Evolutionary conservation across 306 rosid genomes (phyloP).

Genomic region (Gleditsia sinensis): DNA sequence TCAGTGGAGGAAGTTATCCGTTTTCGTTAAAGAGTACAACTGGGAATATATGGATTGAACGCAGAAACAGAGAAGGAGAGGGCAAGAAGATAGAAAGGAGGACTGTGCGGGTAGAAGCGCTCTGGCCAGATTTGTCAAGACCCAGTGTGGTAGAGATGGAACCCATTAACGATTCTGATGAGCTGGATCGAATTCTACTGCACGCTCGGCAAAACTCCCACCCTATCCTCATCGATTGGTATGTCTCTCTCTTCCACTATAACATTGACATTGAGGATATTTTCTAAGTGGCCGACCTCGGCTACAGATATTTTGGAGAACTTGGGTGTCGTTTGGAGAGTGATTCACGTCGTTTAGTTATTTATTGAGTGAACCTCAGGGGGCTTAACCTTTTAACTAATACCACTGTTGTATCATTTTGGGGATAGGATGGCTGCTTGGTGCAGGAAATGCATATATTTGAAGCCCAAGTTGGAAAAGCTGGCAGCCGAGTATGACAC

Average conservation of each 20-base stretch:
- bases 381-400: not conserved
- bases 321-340: not conserved
- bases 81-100: conserved; percentile 34
- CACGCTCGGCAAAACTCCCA: conserved; percentile 57
- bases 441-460: conserved; percentile 92
- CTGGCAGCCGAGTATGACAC: conserved; percentile 75
- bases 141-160: conserved; percentile 63
- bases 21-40: conserved; percentile 33
- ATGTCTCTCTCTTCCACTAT: conserved; percentile 10
- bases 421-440: conserved; percentile 87
- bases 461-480: conserved; percentile 95
- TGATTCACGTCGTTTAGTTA: conserved; percentile 9
- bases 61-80: conserved; percentile 43
- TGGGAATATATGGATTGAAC: conserved; percentile 39
- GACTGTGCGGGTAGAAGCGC: conserved; percentile 54
- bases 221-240: conserved; percentile 84
- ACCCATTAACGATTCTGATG: conserved; percentile 60
- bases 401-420: not conserved
- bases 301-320: not conserved
- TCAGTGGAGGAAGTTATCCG: conserved; percentile 27
- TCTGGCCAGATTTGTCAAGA: conserved; percentile 66
- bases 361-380: not conserved
- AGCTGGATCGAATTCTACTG: conserved; percentile 69
- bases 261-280: not conserved
- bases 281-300: not conserved